Base-by-base conservation (phyloP, 768 basidiomycete species). In the Boletales sp. region DNA sequence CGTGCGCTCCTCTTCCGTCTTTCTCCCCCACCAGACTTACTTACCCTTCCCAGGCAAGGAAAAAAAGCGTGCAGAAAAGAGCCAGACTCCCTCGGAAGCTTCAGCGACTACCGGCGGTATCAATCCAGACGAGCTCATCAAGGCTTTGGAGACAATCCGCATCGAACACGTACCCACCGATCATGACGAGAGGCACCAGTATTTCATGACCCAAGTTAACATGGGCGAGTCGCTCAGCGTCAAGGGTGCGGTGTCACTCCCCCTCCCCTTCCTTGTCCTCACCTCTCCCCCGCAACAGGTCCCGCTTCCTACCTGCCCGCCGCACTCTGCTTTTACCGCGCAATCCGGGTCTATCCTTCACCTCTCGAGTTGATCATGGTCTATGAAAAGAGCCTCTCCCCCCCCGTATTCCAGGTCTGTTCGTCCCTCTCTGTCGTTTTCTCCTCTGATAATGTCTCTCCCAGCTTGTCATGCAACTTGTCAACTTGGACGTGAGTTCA, bases 301-400 rank as follows among this genome's bases (percentile, higher is more conserved):
- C 86, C 90, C 38, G 69, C 77, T 25, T 86, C 84, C 70, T 72
- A 86, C 63, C 76, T 97, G 25, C 78, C 84, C 11, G 86, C 94
- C 17, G 94, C 96, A 37, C 69, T 90, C 64, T 81, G 84, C 37
- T 98, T 98, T 81, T 99, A 85, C 80, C 82, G 92, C 44, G 94
- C 93, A 1, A 83, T 98, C 51, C 79, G 87, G 48, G 93, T 96
- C 33, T 99, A 99, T 72, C 96, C 96, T 44, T 83, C 89, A 30
- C 92, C 94, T 1, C 83, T 92, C 31, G 96, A 98, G 69, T 82
- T 98, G 58, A 87, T 99, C 60, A 82, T 87, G 68, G 94, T 98
- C 54, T 95, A 96, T 63, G 85, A 97, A 72, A 87, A 88, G 71
- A 94, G 92, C 32, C 83, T 95, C 30, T 88, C 91, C 3, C 78